Evolutionary conservation across 345 rosid species (phyloP), one percentile per base, ranked within the genome.

Genomic region (Aurinia saxatilis): DNA sequence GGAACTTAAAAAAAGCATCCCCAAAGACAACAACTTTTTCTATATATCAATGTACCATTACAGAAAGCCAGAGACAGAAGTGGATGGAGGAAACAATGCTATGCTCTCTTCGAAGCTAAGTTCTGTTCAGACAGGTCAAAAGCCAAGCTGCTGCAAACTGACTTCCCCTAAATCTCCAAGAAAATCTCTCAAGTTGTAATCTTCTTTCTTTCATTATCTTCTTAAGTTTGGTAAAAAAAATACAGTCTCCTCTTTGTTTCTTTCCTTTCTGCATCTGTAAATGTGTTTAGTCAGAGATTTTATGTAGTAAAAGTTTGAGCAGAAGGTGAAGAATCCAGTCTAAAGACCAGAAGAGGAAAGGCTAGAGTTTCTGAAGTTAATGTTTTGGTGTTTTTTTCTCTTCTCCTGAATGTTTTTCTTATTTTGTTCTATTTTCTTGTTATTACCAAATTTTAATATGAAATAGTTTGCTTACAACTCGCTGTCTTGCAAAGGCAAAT

Each of bases 1-100:
- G 88, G 88, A 56, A 80, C 96, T 67, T 88, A 75, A 75, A 25
- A 19, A 6, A 7, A 47, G 5, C 31, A 5, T 27, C 13, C 19
- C 50, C 14, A 6, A 62, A 47, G 63, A 37, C 27, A 6, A 33
- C 18, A 55, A 18, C 47, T 48, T 37, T 48, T 37, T 41, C 35
- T 63, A 64, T 63, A 35, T n/a, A n/a, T n/a, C n/a, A 63, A 63
- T 71, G 70, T 71, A 63, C 70, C 64, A 48, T 55, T 70, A 70
- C 70, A 49, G 19, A n/a, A 17, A 49, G 65, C 31, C 52, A 70
- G 33, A 3, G 31, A 27, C 31, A 27, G 5, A 27, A 6, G 31
- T 27, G 31, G 31, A 27, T 5, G 68, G 50, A 62, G 50, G 63
- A 53, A 36, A 61, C 49, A 52, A 11, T 34, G 49, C 17, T 3